Base-by-base conservation (phyloP, 202 grass and related monocot species). In the Elaeis oleifera region DNA sequence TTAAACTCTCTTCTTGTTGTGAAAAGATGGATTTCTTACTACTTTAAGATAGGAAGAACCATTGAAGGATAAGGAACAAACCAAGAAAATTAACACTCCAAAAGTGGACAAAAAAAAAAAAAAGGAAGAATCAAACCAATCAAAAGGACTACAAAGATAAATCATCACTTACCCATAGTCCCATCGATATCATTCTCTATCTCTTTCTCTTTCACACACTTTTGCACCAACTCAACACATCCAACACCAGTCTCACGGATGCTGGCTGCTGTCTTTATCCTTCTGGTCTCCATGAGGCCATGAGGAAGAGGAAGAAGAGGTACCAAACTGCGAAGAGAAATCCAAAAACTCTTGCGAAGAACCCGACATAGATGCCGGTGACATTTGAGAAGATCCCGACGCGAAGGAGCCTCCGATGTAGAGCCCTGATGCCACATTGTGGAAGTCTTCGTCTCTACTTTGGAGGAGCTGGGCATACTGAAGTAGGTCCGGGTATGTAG, bases 381-480 rank as follows among this genome's bases (percentile, higher is more conserved):
- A 60, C 58, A 60, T 60, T n/a, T 60, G 58, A 3, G 16, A 60
- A 60, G 56, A 44, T 13, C 36, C 15, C 19, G 58, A 39, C 1
- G 1, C n/a, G 4, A 27, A 13, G 15, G 22, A 56, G 54, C 18
- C 22, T 56, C 54, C 18, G 8, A n/a, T 17, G 26, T 25, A 59
- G 16, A 60, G 6, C 24, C 27, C 17, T 6, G 58, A 32, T 3
- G 26, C 24, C 24, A 31, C 58, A 60, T 60, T 60, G 17, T 4
- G 26, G 5, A 60, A 31, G 26, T 60, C 58, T 15, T 36, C 58
- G 17, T 60, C 58, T n/a, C 58, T 27, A 36, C 58, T 28, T 60
- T 32, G 58, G 26, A 60, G 58, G 15, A 60, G 58, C 26, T 60
- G 58, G 17, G 58, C 58, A 28, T 60, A 60, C 16, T 60, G 58